Percentiles rank a stretch among this genome's conserved stretches.
Evolutionary conservation across 75 land plant genomes (phyloP).

Genomic region (Larix kaempferi): DNA sequence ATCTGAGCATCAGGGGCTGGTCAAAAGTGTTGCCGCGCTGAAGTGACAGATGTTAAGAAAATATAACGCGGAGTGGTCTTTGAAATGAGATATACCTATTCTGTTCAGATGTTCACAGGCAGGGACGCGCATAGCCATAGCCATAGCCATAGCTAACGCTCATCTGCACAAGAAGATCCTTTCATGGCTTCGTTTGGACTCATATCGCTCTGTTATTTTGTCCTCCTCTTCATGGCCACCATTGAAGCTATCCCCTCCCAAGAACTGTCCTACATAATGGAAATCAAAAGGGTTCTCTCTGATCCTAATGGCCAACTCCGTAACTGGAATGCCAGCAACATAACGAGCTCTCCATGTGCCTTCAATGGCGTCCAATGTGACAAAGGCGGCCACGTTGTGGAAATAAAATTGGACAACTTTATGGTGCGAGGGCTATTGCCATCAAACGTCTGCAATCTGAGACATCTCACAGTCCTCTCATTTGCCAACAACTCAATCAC

Average conservation of each 20-base stretch:
- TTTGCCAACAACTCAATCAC: slow-evolving; percentile 34
- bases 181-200: slow-evolving; percentile 6
- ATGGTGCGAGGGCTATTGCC: slow-evolving; percentile 48
- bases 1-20: too few species aligned
- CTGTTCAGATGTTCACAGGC: neutral
- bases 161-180: neutral
- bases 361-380: slow-evolving; percentile 40
- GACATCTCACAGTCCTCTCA: slow-evolving; percentile 33
- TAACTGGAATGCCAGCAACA: neutral
- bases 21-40: too few species aligned
- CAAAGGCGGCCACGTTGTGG: neutral
- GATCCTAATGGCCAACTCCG: neutral
- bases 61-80: too few species aligned
- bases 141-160: too few species aligned
- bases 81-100: too few species aligned
- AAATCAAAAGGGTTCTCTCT: neutral
- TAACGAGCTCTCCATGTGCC: slow-evolving; percentile 18
- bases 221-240: neutral
- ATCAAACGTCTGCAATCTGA: slow-evolving; percentile 31
- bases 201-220: neutral
- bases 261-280: neutral
- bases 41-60: too few species aligned
- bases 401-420: slow-evolving; percentile 30
- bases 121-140: neutral
- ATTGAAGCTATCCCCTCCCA: neutral